A percentile compares a stretch with the other conserved stretches of the same genome.
These are phyloP conservation scores for Marasmius sp. DNA, from an alignment of 1,284 basidiomycete species.

Conservation along the genomic window DNA sequence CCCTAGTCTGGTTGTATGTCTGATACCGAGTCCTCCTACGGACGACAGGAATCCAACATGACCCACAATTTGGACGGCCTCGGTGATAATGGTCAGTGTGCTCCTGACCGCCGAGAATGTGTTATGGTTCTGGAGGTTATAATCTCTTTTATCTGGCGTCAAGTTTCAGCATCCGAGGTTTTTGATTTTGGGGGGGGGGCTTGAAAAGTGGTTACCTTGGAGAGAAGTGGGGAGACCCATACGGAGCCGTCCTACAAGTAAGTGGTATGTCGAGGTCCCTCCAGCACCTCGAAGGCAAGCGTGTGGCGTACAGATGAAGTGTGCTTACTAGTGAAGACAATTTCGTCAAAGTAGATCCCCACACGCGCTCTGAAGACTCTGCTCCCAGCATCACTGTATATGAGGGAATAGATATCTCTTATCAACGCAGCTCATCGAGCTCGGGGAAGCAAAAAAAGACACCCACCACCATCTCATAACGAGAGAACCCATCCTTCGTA, in stretches of 20 bases:
- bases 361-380: neutral
- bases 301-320: too few relatives aligned
- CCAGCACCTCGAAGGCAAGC: neutral
- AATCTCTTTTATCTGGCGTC: too few relatives aligned
- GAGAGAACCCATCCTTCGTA: neutral
- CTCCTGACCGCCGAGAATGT: too few relatives aligned
- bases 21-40: too few relatives aligned
- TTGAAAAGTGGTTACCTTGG: neutral
- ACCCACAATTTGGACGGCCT: too few relatives aligned
- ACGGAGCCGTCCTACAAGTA: neutral
- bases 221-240: neutral
- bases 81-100: too few relatives aligned
- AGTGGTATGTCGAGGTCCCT: neutral
- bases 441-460: neutral
- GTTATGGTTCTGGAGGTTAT: too few relatives aligned
- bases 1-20: too few relatives aligned
- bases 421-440: neutral
- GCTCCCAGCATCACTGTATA: too few relatives aligned
- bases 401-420: neutral
- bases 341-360: neutral
- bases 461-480: neutral
- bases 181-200: too few relatives aligned
- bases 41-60: too few relatives aligned
- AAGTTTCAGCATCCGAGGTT: neutral
- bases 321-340: too few relatives aligned